A percentile compares a stretch with the other conserved stretches of the same genome.
These are phyloP conservation scores for Claviceps digitariae DNA, from an alignment of 2,329 filamentous ascomycete genomes.

Conservation along the genomic window DNA sequence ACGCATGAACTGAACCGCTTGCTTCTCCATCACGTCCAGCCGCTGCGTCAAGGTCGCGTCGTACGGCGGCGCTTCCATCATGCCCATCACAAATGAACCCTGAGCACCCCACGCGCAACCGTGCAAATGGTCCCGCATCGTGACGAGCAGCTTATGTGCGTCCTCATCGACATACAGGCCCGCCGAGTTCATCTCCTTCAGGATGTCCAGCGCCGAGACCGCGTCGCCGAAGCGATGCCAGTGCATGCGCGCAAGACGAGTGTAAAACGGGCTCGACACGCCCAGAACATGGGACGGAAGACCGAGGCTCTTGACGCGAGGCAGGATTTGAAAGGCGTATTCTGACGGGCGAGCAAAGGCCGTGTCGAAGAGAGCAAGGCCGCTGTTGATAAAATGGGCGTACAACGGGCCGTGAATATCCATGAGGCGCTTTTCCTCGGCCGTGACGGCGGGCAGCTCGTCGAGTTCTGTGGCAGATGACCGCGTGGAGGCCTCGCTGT, in stretches of 20 bases:
- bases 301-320: conserved; percentile 53
- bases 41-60: conserved; percentile 16
- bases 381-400: conserved; percentile 44
- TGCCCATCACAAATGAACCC: conserved; percentile 24
- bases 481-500: background rate
- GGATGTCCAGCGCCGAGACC: conserved; percentile 35
- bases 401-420: conserved; percentile 51
- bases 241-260: conserved; percentile 46
- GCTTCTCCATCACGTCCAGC: conserved; percentile 13
- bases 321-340: conserved; percentile 47
- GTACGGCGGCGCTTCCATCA: conserved; percentile 23
- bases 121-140: conserved; percentile 21
- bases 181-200: conserved; percentile 52
- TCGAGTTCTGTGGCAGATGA: background rate
- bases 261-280: conserved; percentile 56
- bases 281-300: conserved; percentile 59
- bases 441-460: conserved; percentile 3
- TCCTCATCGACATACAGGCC: conserved; percentile 43
- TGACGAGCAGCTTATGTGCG: conserved; percentile 13
- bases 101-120: conserved; percentile 23
- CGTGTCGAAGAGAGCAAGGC: conserved; percentile 41
- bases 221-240: conserved; percentile 50
- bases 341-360: conserved; percentile 45
- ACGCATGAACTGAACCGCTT: conserved; percentile 6
- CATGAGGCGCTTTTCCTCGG: conserved; percentile 27